These are phyloP conservation scores for Talaromyces sp. DNA, from an alignment of 2,329 filamentous ascomycete genomes.

Conservation along the genomic window DNA sequence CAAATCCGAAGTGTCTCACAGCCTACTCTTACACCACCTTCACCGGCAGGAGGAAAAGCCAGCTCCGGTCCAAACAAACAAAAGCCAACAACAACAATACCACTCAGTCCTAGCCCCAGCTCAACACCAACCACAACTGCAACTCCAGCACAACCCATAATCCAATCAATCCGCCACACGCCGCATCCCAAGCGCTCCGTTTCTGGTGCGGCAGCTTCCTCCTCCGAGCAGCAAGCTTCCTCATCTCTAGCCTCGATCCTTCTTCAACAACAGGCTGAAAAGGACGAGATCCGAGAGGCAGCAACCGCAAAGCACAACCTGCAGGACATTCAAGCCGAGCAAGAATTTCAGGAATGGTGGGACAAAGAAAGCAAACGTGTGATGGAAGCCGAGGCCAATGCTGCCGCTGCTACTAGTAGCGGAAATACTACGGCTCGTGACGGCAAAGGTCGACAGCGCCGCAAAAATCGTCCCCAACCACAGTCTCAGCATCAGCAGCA, in stretches of 20 bases:
- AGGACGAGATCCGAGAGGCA: slow-evolving; percentile 74
- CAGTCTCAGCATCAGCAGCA: background rate
- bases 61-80: background rate
- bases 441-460: slow-evolving; percentile 9
- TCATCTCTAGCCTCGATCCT: slow-evolving; percentile 80
- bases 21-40: slow-evolving; percentile 25
- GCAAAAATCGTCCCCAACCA: slow-evolving; percentile 5
- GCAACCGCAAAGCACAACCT: slow-evolving; percentile 75
- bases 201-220: slow-evolving; percentile 33
- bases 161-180: slow-evolving; percentile 47
- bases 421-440: slow-evolving; percentile 6
- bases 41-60: slow-evolving; percentile 35
- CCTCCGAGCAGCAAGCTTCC: slow-evolving; percentile 53
- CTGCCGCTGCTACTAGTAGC: slow-evolving; percentile 1
- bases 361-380: slow-evolving; percentile 34
- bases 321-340: slow-evolving; percentile 93
- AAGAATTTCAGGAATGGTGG: slow-evolving; percentile 76
- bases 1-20: slow-evolving; percentile 25
- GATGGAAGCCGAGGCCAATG: slow-evolving; percentile 24
- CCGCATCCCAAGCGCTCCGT: slow-evolving; percentile 25
- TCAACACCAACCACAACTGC: background rate
- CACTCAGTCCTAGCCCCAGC: slow-evolving; percentile 13
- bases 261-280: slow-evolving; percentile 76
- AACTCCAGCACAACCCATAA: slow-evolving; percentile 22
- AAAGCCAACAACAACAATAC: background rate